These are phyloP conservation scores for Scheffersomyces lignosus DNA, from an alignment of 805 yeast species.

Conservation along the genomic window DNA sequence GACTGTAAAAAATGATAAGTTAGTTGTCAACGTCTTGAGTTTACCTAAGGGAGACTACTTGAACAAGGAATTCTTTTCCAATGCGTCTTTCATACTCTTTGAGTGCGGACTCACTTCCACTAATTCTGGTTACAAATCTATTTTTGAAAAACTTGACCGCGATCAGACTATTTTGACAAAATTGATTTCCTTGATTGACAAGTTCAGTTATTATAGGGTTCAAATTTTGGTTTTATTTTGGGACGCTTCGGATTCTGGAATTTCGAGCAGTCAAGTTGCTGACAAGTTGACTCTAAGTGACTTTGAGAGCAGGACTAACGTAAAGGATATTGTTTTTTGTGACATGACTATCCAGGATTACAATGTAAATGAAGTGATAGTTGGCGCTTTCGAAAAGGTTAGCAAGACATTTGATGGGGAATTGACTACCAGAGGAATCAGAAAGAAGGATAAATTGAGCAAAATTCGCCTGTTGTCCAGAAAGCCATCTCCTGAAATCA, in stretches of 20 bases:
- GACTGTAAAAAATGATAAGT: slow-evolving; percentile 20
- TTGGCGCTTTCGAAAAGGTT: slow-evolving; percentile 20
- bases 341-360: slow-evolving; percentile 31
- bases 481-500: neutral
- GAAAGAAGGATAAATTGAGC: slow-evolving; percentile 15
- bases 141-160: slow-evolving; percentile 33
- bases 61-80: slow-evolving; percentile 37
- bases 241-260: slow-evolving; percentile 28
- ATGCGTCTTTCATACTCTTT: slow-evolving; percentile 46
- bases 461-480: slow-evolving; percentile 5
- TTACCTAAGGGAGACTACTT: slow-evolving; percentile 40
- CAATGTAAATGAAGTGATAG: slow-evolving; percentile 26
- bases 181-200: slow-evolving; percentile 32
- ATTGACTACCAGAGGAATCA: slow-evolving; percentile 29
- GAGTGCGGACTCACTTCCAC: slow-evolving; percentile 49
- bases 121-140: slow-evolving; percentile 9
- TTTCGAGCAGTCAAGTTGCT: slow-evolving; percentile 14
- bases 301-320: slow-evolving; percentile 8
- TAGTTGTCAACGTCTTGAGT: slow-evolving; percentile 37
- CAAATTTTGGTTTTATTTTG: slow-evolving; percentile 44
- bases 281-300: slow-evolving; percentile 15
- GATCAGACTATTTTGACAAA: slow-evolving; percentile 38
- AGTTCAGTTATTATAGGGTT: slow-evolving; percentile 37
- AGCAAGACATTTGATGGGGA: slow-evolving; percentile 25
- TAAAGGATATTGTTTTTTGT: slow-evolving; percentile 26